Base-by-base conservation (phyloP, 1,139 yeast genomes). In the Protomyces inouyei region DNA sequence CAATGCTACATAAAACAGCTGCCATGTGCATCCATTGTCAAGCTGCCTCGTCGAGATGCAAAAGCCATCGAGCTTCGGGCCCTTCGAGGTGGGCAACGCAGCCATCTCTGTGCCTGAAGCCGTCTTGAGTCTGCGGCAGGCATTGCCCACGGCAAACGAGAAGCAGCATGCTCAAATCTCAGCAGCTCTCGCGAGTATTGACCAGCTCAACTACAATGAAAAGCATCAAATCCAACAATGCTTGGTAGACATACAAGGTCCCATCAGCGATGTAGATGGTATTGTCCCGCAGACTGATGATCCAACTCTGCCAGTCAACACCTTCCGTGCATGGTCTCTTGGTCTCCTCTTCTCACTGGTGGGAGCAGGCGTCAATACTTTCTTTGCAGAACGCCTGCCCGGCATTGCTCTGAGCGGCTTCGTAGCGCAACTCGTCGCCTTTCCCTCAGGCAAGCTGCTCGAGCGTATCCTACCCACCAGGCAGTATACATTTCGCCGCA, bases 211-310 rank as follows among this genome's bases (percentile, higher is more conserved):
- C 25, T 43, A 43, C 25, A 6, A 6, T n/a, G 48, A 43, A 3
- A 43, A 43, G 23, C 12, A n/a, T 3, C 48, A 18, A 1, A 18
- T 43, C 25, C 23, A 28, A 10, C 46, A 52, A 25, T 52, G 85
- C 71, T 83, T 86, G 25, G 85, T 86, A 9, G 83, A 83, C 71
- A 84, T 88, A 12, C 21, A 43, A 12, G 23, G 23, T 0, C 12
- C 23, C 8, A 18, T 18, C 2, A 43, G 48, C 0, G 89, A 85
- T 72, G 89, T 85, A 52, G 79, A 89, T 71, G 87, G 88, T 4
- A 80, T 87, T 3, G 88, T 85, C 48, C 86, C 88, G 1, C 80
- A 84, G 48, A 75, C 78, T 35, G 89, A 85, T 72, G 86, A 85
- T 72, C 78, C 80, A 1, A 66, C 76, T 0, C 70, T 83, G 37